Base-by-base conservation (phyloP, 2,329 filamentous ascomycete species). In the Exophiala calicioides region DNA sequence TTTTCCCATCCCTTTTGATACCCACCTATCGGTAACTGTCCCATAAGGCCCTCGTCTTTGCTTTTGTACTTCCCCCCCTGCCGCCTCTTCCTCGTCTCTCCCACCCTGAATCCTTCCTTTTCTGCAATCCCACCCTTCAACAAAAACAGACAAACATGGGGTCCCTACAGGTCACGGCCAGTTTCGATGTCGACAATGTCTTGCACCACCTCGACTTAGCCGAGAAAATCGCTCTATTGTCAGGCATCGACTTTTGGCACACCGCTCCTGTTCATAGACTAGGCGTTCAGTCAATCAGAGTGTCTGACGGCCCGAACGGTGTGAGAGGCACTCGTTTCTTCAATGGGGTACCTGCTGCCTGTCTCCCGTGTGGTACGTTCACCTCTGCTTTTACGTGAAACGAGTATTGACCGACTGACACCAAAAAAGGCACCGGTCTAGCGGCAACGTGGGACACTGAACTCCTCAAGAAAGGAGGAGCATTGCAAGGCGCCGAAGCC, bases 401-500 rank as follows among this genome's bases (percentile, higher is more conserved):
- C n/a, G 33, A 3, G 33, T 4, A 23, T 29, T 38, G 9, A 6
- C 5, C 33, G 6, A 5, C 7, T 23, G 15, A n/a, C 19, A 13
- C 5, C 18, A 4, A 21, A 23, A 12, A 36, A 58, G 86, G 86
- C 45, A 82, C 88, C 45, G 88, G 85, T 0, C 76, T 91, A 33
- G 87, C 86, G 5, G 84, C 86, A 31, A 89, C 87, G 24, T 93
- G 86, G 85, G 87, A 91, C 61, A 76, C 79, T 36, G 75, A 83
- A 4, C 71, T 91, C 27, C 75, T 90, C 19, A 76, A 82, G 50
- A 70, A 86, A 54, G 79, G 89, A 31, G 88, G 87, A 8, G 75
- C 80, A 46, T 78, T 88, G 55, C 78, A 91, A 48, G 87, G 82
- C 9, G 74, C 82, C 9, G 87, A 93, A 66, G 75, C 78, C 18